A percentile compares a stretch with the other conserved stretches of the same genome.
These are phyloP conservation scores for Nicotiana paniculata DNA, from an alignment of 257 asterid genomes.

Conservation along the genomic window DNA sequence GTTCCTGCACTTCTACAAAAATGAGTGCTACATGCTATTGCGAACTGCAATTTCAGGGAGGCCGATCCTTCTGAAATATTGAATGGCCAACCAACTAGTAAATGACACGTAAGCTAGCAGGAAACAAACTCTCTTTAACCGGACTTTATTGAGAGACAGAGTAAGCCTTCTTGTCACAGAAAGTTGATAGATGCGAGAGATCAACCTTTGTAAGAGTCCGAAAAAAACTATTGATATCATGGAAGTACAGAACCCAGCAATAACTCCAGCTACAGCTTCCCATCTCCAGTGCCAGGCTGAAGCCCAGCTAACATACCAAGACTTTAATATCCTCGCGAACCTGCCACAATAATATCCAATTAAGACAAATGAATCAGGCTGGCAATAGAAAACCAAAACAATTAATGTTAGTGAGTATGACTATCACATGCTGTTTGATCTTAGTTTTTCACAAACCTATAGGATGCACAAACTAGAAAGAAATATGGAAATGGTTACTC, in stretches of 20 bases:
- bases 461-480: background rate
- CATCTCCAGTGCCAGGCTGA: constrained; percentile 55
- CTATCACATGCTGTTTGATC: background rate
- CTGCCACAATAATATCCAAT: constrained; percentile 31
- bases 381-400: background rate
- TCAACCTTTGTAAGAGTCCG: constrained; percentile 34
- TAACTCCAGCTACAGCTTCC: constrained; percentile 56
- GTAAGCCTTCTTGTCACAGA: constrained; percentile 21
- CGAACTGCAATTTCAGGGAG: constrained; percentile 34
- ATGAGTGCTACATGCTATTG: constrained; percentile 27
- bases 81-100: constrained; percentile 75
- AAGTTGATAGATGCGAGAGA: constrained; percentile 26
- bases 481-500: background rate
- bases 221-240: constrained; percentile 38
- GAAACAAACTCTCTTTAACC: constrained; percentile 55
- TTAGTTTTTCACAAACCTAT: background rate
- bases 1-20: constrained; percentile 28
- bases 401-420: background rate
- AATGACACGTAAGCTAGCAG: constrained; percentile 60
- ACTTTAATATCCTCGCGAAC: constrained; percentile 54
- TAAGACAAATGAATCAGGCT: background rate
- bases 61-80: constrained; percentile 56
- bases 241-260: constrained; percentile 57
- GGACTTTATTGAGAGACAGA: constrained; percentile 20
- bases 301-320: constrained; percentile 34